A percentile compares a stretch with the other conserved stretches of the same genome.
Conservation (phyloP, 345 rosid genomes). For the Brassica nigra region DNA sequence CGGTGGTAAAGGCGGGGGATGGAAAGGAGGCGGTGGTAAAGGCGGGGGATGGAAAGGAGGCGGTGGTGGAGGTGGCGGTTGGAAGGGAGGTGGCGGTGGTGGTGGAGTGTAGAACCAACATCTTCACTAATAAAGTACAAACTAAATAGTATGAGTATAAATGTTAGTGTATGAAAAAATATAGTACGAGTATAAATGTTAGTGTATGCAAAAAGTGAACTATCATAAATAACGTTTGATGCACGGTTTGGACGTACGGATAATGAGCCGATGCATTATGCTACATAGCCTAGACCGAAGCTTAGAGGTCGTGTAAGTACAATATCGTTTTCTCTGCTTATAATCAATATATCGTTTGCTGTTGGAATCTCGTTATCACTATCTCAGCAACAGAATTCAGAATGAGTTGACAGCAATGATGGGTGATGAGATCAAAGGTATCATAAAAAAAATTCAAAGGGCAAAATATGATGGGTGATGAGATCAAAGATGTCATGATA, state of each 20-base stretch:
- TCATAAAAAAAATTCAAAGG: too few species aligned
- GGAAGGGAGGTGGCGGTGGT: constrained; percentile 12
- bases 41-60: constrained; percentile 13
- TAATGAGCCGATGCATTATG: constrained; percentile 1
- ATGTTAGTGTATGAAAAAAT: not conserved
- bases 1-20: not conserved
- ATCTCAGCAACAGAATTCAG: too few species aligned
- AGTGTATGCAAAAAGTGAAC: not conserved
- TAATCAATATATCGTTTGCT: not conserved
- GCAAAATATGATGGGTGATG: too few species aligned
- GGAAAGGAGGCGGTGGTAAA: not conserved
- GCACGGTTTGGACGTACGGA: not conserved
- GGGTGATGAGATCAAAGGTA: too few species aligned
- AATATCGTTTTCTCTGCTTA: not conserved
- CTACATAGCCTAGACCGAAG: not conserved
- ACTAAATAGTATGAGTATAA: not conserved
- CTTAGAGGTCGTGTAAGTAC: not conserved
- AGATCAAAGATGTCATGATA: too few species aligned
- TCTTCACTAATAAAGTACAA: constrained; percentile 23
- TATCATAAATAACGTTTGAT: constrained; percentile 16
- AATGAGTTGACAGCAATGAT: too few species aligned
- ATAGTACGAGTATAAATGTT: not conserved
- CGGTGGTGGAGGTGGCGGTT: not conserved
- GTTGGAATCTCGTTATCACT: not conserved
- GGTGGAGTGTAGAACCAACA: constrained; percentile 12